A percentile compares a stretch with the other conserved stretches of the same genome.
These are phyloP conservation scores for Liriodendron chinense DNA, from an alignment of 164 flowering plant genomes.

Conservation along the genomic window DNA sequence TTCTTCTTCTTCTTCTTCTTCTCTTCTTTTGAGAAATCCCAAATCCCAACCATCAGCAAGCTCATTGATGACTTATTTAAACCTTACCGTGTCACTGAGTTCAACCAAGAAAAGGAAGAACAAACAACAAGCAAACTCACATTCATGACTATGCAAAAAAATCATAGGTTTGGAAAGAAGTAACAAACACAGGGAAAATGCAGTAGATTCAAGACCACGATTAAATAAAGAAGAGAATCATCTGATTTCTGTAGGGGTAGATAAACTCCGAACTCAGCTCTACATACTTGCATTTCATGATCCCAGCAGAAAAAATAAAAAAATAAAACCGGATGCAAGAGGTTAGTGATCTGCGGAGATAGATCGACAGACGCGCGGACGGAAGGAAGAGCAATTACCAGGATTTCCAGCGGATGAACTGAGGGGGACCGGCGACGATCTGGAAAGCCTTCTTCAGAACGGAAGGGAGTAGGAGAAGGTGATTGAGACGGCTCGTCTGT, in stretches of 20 bases:
- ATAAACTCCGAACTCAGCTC: conserved; percentile 69
- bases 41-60: too few relatives aligned
- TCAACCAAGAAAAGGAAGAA: too few relatives aligned
- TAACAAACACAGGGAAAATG: neutral
- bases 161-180: too few relatives aligned
- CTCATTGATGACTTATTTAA: too few relatives aligned
- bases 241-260: conserved; percentile 96
- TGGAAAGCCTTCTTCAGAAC: conserved; percentile 57
- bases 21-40: too few relatives aligned
- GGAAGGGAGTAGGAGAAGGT: conserved; percentile 69
- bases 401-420: conserved; percentile 94
- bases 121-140: too few relatives aligned
- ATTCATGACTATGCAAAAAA: too few relatives aligned
- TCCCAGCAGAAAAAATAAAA: conserved; percentile 65
- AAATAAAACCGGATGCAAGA: neutral
- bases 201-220: neutral
- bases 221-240: conserved; percentile 10
- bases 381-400: conserved; percentile 29
- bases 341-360: neutral
- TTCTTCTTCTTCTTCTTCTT: too few relatives aligned
- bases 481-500: conserved; percentile 65
- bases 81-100: too few relatives aligned
- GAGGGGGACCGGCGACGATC: conserved; percentile 68
- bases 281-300: conserved; percentile 90
- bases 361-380: neutral